Evolutionary conservation across 768 basidiomycete species (phyloP), one percentile per base, ranked within the genome.

Genomic region (Pleurotus tuber-regium): DNA sequence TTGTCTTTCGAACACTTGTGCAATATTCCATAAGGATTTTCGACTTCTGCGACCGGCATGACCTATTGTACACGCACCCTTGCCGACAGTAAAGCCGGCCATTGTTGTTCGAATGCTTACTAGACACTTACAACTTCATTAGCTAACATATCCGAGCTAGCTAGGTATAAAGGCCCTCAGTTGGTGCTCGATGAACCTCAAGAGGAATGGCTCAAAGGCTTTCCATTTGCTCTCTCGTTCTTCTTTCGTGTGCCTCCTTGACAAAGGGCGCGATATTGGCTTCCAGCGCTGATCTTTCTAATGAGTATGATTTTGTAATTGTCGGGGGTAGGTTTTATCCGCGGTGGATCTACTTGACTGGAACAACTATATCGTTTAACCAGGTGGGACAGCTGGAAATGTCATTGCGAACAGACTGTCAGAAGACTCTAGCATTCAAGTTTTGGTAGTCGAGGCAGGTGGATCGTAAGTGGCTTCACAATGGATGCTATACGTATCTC

Each of bases 291-390:
- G 43, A 44, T 6, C 9, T 44, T 7, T 29, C 25, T 16, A n/a
- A 44, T 11, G 36, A 12, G 9, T 68, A 65, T 54, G 68, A 68
- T 59, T 69, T 62, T 44, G 51, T 69, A 31, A 54, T 68, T 26
- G 54, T 69, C 47, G 66, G 68, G 58, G 66, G 66, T 63, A 33
- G 29, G 63, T 26, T 14, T 10, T 2, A 12, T 10, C 10, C 8
- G 18, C 16, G 21, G 8, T 3, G 7, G 6, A n/a, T n/a, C 28
- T 44, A 21, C 35, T 54, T 23, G 10, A 6, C 4, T n/a, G 10
- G 12, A 24, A 14, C 30, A 21, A 35, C 52, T 21, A 56, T 12
- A 16, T 10, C 40, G 19, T 38, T 14, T 35, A 57, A 51, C 52
- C n/a, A 64, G 74, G 69, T 29, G 47, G 47, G 21, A 53, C 57